Percentiles rank a stretch among this genome's conserved stretches.
phyloP scores from a whole-genome alignment of 352 stramenopile species.

The Pythium vanterpoolii region DNA sequence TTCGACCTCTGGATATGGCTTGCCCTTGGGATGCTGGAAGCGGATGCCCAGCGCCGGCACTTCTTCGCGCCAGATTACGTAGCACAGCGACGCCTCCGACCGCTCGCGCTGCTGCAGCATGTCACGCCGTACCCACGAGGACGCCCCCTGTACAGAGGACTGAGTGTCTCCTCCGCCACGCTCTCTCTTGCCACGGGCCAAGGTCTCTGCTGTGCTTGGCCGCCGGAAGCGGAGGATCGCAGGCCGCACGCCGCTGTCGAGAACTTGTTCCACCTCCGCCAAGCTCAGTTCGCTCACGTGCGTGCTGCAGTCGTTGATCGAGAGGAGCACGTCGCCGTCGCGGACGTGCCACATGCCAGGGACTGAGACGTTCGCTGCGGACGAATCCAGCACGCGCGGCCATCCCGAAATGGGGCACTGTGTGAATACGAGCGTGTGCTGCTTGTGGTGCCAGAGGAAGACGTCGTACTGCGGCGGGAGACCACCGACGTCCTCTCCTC shows the following conservation, averaged over 20 bases:
- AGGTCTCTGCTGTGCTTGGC: too few species aligned
- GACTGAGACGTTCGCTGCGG: constrained; percentile 47
- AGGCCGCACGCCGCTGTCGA: constrained; percentile 56
- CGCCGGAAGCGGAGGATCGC: constrained; percentile 58
- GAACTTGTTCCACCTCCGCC: constrained; percentile 42
- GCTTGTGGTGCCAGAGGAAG: constrained; percentile 54
- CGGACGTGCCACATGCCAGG: constrained; percentile 66
- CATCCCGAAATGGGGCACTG: constrained; percentile 41
- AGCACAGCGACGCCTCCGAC: constrained; percentile 44
- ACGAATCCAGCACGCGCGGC: constrained; percentile 36
- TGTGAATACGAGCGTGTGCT: constrained; percentile 38
- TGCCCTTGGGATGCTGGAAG: constrained; percentile 36
- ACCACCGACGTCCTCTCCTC: neutral
- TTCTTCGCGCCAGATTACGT: constrained; percentile 67
- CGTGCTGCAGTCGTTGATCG: constrained; percentile 51
- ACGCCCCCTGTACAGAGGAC: neutral
- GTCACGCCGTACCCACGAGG: constrained; percentile 1
- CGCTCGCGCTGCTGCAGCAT: constrained; percentile 11
- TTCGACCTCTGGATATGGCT: constrained; percentile 36
- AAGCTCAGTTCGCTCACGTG: constrained; percentile 33
- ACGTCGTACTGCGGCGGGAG: constrained; percentile 39
- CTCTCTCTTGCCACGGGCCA: too few species aligned
- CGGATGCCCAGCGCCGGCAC: constrained; percentile 48
- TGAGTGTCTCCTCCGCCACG: neutral
- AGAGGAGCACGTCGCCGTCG: constrained; percentile 53